phyloP scores from a whole-genome alignment of 2,329 filamentous ascomycete genomes.

The Huntiella decipiens region DNA sequence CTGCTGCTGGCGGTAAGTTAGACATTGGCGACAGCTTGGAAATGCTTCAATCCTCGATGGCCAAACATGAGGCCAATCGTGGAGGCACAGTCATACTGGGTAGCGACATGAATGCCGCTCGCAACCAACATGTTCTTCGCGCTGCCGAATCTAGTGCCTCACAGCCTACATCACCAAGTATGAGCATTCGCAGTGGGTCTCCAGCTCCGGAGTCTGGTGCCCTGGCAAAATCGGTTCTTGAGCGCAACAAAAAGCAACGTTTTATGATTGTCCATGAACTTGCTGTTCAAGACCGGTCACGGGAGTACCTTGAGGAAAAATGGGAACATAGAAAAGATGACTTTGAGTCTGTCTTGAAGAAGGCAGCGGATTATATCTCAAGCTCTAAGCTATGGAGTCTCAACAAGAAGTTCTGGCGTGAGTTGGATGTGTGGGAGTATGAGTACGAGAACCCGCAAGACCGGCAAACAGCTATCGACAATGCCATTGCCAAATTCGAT shows the following conservation, averaged over 20 bases:
- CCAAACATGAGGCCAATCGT: constrained; percentile 25
- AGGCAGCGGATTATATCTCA: constrained; percentile 35
- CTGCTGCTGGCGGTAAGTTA: constrained; percentile 12
- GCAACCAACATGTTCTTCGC: constrained; percentile 5
- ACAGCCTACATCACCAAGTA: constrained; percentile 34
- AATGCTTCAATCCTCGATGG: constrained; percentile 27
- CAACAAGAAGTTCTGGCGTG: constrained; percentile 38
- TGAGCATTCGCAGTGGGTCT: constrained; percentile 33
- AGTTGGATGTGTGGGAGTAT: constrained; percentile 45
- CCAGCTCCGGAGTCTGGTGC: constrained; percentile 32
- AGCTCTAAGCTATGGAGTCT: constrained; percentile 33
- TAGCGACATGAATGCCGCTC: constrained; percentile 1
- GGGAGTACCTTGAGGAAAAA: constrained; percentile 28
- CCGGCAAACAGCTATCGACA: constrained; percentile 40
- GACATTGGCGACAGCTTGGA: constrained; percentile 28
- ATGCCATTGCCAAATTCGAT: constrained; percentile 40
- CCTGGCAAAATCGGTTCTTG: constrained; percentile 30
- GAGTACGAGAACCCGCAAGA: constrained; percentile 34
- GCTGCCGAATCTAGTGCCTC: constrained; percentile 20
- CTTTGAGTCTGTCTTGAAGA: constrained; percentile 33
- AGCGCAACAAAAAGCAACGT: constrained; percentile 34
- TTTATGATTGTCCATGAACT: constrained; percentile 40
- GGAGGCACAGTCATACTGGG: constrained; percentile 11
- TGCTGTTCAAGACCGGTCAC: constrained; percentile 32
- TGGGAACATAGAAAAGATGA: constrained; percentile 35